Evolutionary conservation across 768 basidiomycete genomes (phyloP).

Genomic region (Mycena vitilis): DNA sequence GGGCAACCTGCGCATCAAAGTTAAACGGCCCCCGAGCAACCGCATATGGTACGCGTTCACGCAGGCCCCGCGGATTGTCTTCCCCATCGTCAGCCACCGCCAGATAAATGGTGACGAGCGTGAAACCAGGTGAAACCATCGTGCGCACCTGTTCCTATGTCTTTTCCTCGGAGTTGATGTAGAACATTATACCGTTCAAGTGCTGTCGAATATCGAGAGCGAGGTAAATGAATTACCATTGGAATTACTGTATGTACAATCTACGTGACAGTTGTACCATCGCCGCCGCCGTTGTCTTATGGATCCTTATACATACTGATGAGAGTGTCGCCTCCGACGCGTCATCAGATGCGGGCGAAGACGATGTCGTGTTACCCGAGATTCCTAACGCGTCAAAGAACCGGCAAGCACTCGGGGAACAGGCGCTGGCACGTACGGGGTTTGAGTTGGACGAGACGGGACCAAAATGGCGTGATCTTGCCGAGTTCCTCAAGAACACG

Average conservation of each 20-base stretch:
- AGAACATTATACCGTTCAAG: too few relatives aligned
- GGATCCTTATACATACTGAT: too few relatives aligned
- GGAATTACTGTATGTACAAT: too few relatives aligned
- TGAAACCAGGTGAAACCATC: constrained; percentile 72
- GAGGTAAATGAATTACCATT: too few relatives aligned
- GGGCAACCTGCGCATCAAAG: constrained; percentile 88
- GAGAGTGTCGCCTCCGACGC: too few relatives aligned
- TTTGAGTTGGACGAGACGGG: constrained; percentile 4
- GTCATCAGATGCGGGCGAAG: too few relatives aligned
- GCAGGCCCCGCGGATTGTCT: constrained; percentile 84
- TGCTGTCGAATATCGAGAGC: too few relatives aligned
- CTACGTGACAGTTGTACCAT: too few relatives aligned
- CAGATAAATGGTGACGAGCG: constrained; percentile 92
- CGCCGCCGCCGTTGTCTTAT: too few relatives aligned
- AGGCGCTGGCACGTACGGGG: constrained; percentile 4
- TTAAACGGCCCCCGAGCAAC: constrained; percentile 96
- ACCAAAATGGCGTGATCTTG: background rate
- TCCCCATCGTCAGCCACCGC: constrained; percentile 94
- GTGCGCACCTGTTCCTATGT: constrained; percentile 56
- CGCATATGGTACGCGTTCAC: constrained; percentile 98
- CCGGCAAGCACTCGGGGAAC: constrained; percentile 1
- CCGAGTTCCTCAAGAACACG: too few relatives aligned
- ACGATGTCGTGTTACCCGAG: background rate
- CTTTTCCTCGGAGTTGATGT: too few relatives aligned
- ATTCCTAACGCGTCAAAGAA: background rate